Conservation (phyloP, 768 basidiomycete species). For the Tricholoma hemisulphureum region DNA sequence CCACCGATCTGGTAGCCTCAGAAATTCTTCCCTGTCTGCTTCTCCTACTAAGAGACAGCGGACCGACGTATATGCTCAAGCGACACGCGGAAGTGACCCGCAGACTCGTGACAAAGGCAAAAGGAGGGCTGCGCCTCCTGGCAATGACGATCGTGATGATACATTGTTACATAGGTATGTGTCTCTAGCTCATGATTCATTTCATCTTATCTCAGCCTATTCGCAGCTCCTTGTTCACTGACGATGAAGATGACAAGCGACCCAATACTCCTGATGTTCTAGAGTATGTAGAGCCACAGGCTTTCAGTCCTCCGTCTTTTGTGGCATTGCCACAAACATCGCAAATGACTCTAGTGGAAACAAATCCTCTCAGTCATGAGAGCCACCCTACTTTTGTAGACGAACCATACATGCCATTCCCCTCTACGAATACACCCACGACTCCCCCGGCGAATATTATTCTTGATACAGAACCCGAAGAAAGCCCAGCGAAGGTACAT, state of each 20-base stretch:
- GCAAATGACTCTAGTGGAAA: conserved; percentile 14
- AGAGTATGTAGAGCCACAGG: neutral
- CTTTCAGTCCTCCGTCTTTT: neutral
- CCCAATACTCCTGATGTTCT: neutral
- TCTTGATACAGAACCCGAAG: neutral
- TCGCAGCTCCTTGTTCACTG: conserved; percentile 1
- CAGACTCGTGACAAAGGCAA: neutral
- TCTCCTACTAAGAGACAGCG: neutral
- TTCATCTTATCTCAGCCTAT: neutral
- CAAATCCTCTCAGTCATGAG: neutral
- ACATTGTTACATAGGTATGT: neutral
- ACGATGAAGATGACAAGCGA: neutral
- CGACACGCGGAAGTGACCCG: neutral
- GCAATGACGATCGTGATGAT: neutral
- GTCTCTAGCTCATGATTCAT: neutral
- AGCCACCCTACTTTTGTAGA: neutral
- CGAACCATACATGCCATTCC: neutral
- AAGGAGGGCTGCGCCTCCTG: neutral
- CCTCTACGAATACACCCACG: neutral
- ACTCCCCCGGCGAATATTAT: neutral
- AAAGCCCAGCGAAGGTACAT: neutral
- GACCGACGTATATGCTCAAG: neutral
- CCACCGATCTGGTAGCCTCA: neutral
- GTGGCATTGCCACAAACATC: conserved; percentile 10
- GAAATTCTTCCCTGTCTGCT: neutral